Conservation (phyloP, 176 grass and related monocot genomes). For the Oryza australiensis region DNA sequence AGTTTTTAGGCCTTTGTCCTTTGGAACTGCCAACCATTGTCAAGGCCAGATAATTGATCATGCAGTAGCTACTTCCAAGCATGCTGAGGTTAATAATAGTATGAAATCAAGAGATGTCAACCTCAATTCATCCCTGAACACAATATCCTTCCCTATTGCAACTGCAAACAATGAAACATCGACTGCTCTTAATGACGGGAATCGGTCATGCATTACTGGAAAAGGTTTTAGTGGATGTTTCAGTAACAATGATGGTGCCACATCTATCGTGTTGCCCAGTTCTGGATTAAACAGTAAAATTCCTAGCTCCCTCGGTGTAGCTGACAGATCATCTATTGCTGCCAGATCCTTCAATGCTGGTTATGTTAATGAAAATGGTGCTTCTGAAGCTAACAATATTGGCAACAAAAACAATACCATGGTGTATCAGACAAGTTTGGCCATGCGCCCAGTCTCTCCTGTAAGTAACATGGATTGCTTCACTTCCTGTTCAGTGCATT, state of each 20-base stretch:
- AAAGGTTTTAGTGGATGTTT: conserved; percentile 51
- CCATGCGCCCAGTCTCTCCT: conserved; percentile 29
- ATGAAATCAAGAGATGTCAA: conserved; percentile 50
- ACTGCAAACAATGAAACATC: conserved; percentile 50
- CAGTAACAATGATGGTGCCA: conserved; percentile 36
- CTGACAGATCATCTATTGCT: conserved; percentile 13
- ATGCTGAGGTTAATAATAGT: conserved; percentile 36
- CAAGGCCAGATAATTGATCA: conserved; percentile 41
- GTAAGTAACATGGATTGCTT: conserved; percentile 40
- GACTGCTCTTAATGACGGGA: conserved; percentile 26
- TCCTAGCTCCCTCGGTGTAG: conserved; percentile 19
- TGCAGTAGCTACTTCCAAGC: conserved; percentile 33
- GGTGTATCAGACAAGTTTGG: conserved; percentile 29
- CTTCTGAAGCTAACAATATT: conserved; percentile 32
- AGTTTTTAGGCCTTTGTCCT: conserved; percentile 40
- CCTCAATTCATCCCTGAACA: conserved; percentile 42
- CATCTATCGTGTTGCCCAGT: conserved; percentile 32
- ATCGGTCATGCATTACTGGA: conserved; percentile 28
- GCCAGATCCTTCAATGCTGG: conserved; percentile 35
- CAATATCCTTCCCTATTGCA: conserved; percentile 51
- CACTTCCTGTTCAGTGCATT: conserved; percentile 21
- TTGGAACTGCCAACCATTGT: conserved; percentile 31
- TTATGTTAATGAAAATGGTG: conserved; percentile 37
- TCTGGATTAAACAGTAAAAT: conserved; percentile 38
- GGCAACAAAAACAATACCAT: conserved; percentile 30